Evolutionary conservation across 805 yeast species (phyloP).

Genomic region (Teunomyces pallodes): DNA sequence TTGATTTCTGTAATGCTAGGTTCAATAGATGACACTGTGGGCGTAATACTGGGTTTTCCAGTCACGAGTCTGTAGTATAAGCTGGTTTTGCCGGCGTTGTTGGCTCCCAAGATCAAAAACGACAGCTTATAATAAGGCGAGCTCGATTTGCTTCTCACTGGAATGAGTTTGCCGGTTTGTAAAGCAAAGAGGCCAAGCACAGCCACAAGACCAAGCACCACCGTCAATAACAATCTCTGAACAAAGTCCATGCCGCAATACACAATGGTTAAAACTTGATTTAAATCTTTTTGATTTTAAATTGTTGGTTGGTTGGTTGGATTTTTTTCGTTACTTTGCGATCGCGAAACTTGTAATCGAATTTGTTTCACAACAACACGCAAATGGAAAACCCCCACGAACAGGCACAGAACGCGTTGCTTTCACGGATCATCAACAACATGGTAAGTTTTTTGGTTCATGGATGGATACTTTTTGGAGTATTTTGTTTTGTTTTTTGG

Average conservation of each 20-base stretch:
- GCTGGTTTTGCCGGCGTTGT: conserved; percentile 65
- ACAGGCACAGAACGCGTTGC: conserved; percentile 70
- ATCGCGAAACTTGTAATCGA: too few relatives aligned
- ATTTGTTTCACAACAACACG: not conserved
- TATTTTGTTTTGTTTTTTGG: not conserved
- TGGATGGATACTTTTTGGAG: too few relatives aligned
- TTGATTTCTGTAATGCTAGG: conserved; percentile 27
- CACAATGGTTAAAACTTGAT: too few relatives aligned
- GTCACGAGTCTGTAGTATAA: conserved; percentile 38
- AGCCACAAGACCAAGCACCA: conserved; percentile 26
- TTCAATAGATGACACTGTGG: conserved; percentile 40
- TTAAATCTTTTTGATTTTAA: not conserved
- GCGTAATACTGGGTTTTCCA: conserved; percentile 8
- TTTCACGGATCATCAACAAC: conserved; percentile 73
- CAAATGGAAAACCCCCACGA: conserved; percentile 85
- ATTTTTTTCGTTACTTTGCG: not conserved
- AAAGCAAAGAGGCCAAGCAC: conserved; percentile 21
- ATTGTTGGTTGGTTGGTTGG: not conserved
- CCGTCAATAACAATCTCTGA: conserved; percentile 21
- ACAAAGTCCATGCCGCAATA: conserved; percentile 25
- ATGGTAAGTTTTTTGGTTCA: conserved; percentile 49
- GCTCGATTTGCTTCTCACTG: not conserved
- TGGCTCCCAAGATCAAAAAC: conserved; percentile 62
- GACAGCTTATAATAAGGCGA: conserved; percentile 45
- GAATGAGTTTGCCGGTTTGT: conserved; percentile 14